phyloP scores from a whole-genome alignment of 1,284 basidiomycete genomes.

The Rhodotorula sp. region DNA sequence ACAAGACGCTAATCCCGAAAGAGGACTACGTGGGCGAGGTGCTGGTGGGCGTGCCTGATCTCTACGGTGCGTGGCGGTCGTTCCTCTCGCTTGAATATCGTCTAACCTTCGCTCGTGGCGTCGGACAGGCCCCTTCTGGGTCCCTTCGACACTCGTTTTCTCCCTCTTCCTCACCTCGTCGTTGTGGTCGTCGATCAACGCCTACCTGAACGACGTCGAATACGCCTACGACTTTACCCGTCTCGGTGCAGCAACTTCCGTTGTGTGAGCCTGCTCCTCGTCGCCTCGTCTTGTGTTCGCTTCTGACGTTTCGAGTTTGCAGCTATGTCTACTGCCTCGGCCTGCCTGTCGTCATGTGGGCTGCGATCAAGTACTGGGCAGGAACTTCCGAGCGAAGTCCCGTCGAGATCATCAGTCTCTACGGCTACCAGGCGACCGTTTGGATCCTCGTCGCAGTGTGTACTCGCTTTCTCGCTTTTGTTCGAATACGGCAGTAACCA shows the following conservation, averaged over 20 bases:
- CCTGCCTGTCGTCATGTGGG: constrained; percentile 75
- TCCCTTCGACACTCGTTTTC: constrained; percentile 86
- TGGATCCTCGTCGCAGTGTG: constrained; percentile 67
- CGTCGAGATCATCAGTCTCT: constrained; percentile 61
- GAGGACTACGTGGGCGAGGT: constrained; percentile 53
- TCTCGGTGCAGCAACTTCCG: constrained; percentile 71
- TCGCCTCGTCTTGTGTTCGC: constrained; percentile 54
- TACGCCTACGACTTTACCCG: constrained; percentile 81
- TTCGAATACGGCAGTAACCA: neutral
- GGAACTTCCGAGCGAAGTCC: constrained; percentile 82
- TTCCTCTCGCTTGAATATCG: neutral
- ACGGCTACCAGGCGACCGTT: constrained; percentile 51
- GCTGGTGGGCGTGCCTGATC: constrained; percentile 54
- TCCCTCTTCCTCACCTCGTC: constrained; percentile 86
- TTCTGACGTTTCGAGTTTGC: constrained; percentile 61
- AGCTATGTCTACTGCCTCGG: constrained; percentile 76
- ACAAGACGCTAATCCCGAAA: constrained; percentile 52
- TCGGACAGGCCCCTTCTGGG: constrained; percentile 80
- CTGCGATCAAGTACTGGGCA: constrained; percentile 68
- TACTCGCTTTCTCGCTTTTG: no score
- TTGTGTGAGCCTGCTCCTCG: constrained; percentile 55
- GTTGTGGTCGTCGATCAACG: constrained; percentile 74
- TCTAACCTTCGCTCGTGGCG: neutral
- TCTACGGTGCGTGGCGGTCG: constrained; percentile 50
- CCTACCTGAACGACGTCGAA: constrained; percentile 66